Evolutionary conservation across 768 basidiomycete species (phyloP), one percentile per base, ranked within the genome.

Genomic region (Rhizopogon sp.): DNA sequence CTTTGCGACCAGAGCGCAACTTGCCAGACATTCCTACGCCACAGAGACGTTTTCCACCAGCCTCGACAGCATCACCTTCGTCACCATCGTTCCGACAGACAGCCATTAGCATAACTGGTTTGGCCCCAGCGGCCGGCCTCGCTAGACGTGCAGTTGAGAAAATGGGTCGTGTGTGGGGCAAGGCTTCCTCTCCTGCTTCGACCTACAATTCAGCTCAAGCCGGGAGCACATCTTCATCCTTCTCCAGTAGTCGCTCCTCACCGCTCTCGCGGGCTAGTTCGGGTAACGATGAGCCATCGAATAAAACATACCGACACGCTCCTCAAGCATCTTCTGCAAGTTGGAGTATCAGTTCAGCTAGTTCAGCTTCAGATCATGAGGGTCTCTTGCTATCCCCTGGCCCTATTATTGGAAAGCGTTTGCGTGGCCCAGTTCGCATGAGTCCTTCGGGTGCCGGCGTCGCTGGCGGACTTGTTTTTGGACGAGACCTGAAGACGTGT

Each of bases 71-170:
- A 17, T 37, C 57, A 39, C 60, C 54, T 51, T 55, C 64, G 25
- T 64, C 69, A 42, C 68, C 72, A 10, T 70, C 74, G 28, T 71
- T 79, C 57, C 72, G 85, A 20, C 85, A 83, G 62, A 83, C 85
- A n/a, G 80, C 88, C 16, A 78, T 90, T 58, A 89, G 87, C 61
- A 83, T 90, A 73, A 81, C 85, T 2, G 78, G 83, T 41, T 76
- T 88, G 46, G 83, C 83, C 3, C 86, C 87, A 28, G 85, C 84
- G 20, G 86, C 87, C 16, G 88, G 87, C 8, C 76, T 88, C 8
- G 89, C 88, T 9, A 85, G 84, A 63, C 79, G 85, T 54, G 88
- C 90, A 3, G 87, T 88, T 3, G 88, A 90, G 71, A 86, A 82
- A 68, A 81, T 90, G 75, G 84, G 84, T 39, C 79, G 82, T 40